Evolutionary conservation across 257 asterid species (phyloP).

Genomic region (Apocynum venetum): DNA sequence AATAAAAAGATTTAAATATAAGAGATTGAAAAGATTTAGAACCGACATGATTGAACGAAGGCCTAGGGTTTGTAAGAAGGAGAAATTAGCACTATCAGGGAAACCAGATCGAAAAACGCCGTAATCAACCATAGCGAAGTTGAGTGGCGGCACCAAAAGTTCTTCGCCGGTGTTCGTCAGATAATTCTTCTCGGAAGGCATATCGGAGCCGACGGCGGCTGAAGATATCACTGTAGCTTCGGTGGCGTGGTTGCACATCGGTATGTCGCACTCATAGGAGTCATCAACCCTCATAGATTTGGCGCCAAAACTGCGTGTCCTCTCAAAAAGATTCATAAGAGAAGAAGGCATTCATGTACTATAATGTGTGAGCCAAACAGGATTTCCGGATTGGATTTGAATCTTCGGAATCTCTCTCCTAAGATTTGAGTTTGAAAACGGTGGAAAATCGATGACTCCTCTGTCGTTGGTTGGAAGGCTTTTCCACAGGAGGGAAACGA

Average conservation of each 20-base stretch:
- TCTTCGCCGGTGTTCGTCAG: conserved; percentile 34
- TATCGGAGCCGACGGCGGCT: conserved; percentile 4
- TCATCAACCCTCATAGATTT: conserved; percentile 40
- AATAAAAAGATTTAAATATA: neutral
- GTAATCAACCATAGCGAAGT: conserved; percentile 86
- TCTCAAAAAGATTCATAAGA: neutral
- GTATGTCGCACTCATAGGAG: conserved; percentile 23
- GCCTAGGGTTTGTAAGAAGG: conserved; percentile 79
- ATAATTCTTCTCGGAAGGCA: conserved; percentile 17
- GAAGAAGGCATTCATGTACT: neutral
- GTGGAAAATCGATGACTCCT: neutral
- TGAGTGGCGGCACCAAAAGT: conserved; percentile 61
- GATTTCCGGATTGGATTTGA: neutral
- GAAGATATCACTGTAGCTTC: conserved; percentile 3
- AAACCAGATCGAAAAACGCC: conserved; percentile 92
- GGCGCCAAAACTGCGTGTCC: conserved; percentile 27
- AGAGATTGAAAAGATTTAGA: neutral
- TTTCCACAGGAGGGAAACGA: neutral
- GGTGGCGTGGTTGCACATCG: conserved; percentile 35
- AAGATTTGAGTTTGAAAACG: neutral
- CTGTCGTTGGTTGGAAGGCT: neutral
- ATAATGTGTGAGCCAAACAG: neutral
- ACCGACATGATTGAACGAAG: conserved; percentile 84
- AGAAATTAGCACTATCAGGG: conserved; percentile 62
- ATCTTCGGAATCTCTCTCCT: neutral